A percentile compares a stretch with the other conserved stretches of the same genome.
phyloP scores from a whole-genome alignment of 2,329 filamentous ascomycete species.

The Aspergillus spinulosporus region DNA sequence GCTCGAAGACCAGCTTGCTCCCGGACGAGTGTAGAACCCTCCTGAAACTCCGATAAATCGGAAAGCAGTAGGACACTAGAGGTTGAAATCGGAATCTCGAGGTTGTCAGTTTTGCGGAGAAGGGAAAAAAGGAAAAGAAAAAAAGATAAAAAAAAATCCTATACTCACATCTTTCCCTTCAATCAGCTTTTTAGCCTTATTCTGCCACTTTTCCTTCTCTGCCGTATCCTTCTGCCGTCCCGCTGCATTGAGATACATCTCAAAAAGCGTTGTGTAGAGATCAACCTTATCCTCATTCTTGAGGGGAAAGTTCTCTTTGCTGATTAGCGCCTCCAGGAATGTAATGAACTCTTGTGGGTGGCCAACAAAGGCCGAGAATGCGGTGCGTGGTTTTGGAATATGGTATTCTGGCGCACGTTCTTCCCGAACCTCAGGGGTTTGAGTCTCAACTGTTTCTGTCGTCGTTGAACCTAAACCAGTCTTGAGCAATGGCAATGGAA shows the following conservation, averaged over 20 bases:
- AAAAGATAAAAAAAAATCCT: background rate
- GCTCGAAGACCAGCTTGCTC: slow-evolving; percentile 90
- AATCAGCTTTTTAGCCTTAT: slow-evolving; percentile 85
- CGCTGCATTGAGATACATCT: slow-evolving; percentile 95
- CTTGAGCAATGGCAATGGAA: slow-evolving; percentile 84
- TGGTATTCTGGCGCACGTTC: slow-evolving; percentile 64
- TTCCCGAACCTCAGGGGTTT: slow-evolving; percentile 25
- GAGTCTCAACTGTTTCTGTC: slow-evolving; percentile 28
- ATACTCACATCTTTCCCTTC: slow-evolving; percentile 66
- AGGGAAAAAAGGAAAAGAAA: background rate
- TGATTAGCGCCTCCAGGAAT: slow-evolving; percentile 85
- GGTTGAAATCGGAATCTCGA: slow-evolving; percentile 75
- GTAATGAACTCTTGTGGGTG: slow-evolving; percentile 87
- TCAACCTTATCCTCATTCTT: slow-evolving; percentile 75
- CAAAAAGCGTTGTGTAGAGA: slow-evolving; percentile 91
- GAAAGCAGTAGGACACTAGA: slow-evolving; percentile 93
- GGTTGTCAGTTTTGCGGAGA: background rate
- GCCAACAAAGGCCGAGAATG: slow-evolving; percentile 96
- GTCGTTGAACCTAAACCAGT: slow-evolving; percentile 50
- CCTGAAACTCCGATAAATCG: slow-evolving; percentile 83
- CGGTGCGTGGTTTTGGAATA: slow-evolving; percentile 77
- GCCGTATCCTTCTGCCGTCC: slow-evolving; percentile 66
- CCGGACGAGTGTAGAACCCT: slow-evolving; percentile 87
- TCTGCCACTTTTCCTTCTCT: slow-evolving; percentile 79
- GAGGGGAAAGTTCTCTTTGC: slow-evolving; percentile 61